phyloP scores from a whole-genome alignment of 306 rosid genomes.

The Dalbergia oliveri region DNA sequence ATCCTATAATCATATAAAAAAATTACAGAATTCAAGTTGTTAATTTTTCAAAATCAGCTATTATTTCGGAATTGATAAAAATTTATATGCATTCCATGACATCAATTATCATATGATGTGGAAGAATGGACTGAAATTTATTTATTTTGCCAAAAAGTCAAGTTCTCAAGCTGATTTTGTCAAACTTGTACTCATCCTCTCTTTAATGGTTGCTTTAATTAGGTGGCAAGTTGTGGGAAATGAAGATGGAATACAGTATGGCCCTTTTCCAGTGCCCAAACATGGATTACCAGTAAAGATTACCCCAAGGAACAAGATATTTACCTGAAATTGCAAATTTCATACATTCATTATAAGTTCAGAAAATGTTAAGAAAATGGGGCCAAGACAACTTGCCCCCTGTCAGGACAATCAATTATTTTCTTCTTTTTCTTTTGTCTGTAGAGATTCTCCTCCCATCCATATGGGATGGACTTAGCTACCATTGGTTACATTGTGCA shows the following conservation, averaged over 20 bases:
- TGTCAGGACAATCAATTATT: conserved; percentile 27
- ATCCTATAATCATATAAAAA: neutral
- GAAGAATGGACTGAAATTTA: neutral
- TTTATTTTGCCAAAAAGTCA: conserved; percentile 11
- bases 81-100: neutral
- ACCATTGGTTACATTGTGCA: conserved; percentile 25
- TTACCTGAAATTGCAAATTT: conserved; percentile 33
- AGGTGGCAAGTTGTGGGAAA: conserved; percentile 77
- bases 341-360: conserved; percentile 34
- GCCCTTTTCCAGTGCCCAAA: conserved; percentile 95
- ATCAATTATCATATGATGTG: conserved; percentile 20
- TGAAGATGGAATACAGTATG: conserved; percentile 80
- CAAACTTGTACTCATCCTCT: conserved; percentile 36
- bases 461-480: conserved; percentile 30
- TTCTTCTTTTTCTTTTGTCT: conserved; percentile 29
- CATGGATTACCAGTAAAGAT: conserved; percentile 80
- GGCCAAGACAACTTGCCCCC: conserved; percentile 44
- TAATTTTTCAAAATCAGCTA: neutral
- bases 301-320: conserved; percentile 53
- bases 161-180: conserved; percentile 14
- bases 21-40: neutral
- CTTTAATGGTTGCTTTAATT: conserved; percentile 45
- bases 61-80: neutral
- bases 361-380: conserved; percentile 52
- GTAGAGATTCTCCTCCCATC: conserved; percentile 54